Conservation (phyloP, 2,329 filamentous ascomycete genomes). For the Dactylellina parvicollis region DNA sequence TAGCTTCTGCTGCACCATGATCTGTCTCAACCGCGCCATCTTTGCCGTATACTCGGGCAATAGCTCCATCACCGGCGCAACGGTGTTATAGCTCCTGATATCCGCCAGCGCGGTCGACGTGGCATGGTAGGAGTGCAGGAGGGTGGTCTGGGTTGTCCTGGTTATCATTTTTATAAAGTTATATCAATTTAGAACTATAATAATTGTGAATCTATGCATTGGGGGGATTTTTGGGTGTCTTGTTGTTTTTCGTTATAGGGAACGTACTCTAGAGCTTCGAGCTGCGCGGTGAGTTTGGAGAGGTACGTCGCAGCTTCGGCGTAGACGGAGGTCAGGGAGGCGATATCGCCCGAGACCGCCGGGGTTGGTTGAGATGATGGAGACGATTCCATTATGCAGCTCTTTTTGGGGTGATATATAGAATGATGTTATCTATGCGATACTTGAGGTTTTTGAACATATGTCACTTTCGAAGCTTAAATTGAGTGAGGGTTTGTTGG, state of each 20-base stretch:
- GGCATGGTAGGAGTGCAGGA: slow-evolving; percentile 46
- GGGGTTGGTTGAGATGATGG: background rate
- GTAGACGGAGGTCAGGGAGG: slow-evolving; percentile 24
- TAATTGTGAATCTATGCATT: background rate
- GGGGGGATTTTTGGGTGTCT: too few species aligned
- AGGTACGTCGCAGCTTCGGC: slow-evolving; percentile 41
- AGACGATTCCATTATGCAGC: slow-evolving; percentile 1
- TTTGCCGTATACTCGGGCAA: slow-evolving; percentile 36
- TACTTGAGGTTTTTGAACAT: slow-evolving; percentile 7
- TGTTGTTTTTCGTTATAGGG: too few species aligned
- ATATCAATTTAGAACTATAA: background rate
- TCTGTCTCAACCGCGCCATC: slow-evolving; percentile 28
- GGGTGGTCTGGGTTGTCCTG: slow-evolving; percentile 42
- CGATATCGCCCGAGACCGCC: slow-evolving; percentile 22
- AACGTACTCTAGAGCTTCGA: slow-evolving; percentile 44
- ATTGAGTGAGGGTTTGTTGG: slow-evolving; percentile 16
- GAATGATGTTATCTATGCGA: background rate
- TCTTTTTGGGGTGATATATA: background rate
- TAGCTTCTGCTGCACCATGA: slow-evolving; percentile 33
- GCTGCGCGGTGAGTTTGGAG: slow-evolving; percentile 11
- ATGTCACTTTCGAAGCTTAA: slow-evolving; percentile 32
- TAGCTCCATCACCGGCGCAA: slow-evolving; percentile 37
- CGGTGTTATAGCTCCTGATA: slow-evolving; percentile 35
- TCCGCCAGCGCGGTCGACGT: slow-evolving; percentile 47
- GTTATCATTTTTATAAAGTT: background rate